Conservation (phyloP, 257 asterid genomes). For the Lycium ferocissimum region DNA sequence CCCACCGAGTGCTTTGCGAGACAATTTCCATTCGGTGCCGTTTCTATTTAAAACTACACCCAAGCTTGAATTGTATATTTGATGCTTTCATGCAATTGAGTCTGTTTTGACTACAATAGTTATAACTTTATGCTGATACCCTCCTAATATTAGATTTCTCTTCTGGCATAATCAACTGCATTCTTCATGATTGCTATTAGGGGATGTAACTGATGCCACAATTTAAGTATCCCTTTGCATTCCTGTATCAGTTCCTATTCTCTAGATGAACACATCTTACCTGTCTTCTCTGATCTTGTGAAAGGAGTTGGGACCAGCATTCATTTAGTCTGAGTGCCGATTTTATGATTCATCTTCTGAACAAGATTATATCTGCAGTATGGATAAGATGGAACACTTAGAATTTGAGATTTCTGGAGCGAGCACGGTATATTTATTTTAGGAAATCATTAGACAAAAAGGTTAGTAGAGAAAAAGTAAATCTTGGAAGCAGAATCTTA, state of each 20-base stretch:
- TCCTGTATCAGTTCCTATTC: neutral
- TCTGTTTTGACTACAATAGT: neutral
- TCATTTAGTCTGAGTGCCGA: neutral
- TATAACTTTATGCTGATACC: neutral
- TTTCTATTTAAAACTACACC: neutral
- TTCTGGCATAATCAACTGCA: conserved; percentile 20
- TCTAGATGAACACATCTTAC: neutral
- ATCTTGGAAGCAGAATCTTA: neutral
- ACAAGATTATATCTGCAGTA: neutral
- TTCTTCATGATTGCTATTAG: neutral
- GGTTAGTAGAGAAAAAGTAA: neutral
- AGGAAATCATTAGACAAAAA: neutral
- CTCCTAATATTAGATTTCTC: neutral
- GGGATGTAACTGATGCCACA: neutral
- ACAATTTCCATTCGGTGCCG: neutral
- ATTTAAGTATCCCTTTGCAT: neutral
- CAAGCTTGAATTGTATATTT: conserved; percentile 9
- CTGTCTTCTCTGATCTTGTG: neutral
- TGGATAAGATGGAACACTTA: neutral
- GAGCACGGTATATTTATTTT: neutral
- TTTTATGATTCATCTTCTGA: neutral
- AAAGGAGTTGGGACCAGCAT: neutral
- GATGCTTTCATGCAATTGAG: neutral
- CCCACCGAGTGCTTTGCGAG: neutral
- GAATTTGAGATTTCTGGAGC: neutral